Evolutionary conservation across 768 basidiomycete genomes (phyloP), one percentile per base, ranked within the genome.

Genomic region (Xanthoconium stramineum): DNA sequence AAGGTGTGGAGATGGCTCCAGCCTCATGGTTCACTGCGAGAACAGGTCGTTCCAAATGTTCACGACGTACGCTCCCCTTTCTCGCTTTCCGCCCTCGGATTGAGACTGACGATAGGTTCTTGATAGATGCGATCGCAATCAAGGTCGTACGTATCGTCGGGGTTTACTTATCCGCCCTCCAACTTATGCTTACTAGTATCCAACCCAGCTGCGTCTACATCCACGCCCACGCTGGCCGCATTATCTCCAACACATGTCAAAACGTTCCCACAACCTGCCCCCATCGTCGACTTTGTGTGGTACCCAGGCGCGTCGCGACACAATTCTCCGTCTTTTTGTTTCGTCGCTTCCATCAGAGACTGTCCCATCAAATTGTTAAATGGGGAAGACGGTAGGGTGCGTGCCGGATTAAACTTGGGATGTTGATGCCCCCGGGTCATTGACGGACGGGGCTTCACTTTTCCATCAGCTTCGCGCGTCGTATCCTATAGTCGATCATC

Each of bases 401-500:
- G 81, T 66, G 2, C 13, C n/a, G 8, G 24, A 11, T 10, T 32
- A 19, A 10, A 17, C 29, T 9, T 20, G 6, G 39, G 17, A 35
- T 1, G 3, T 8, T 0, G 28, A 11, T 24, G 15, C 3, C 20
- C 15, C 13, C 5, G 15, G 33, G 6, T 13, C 20, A 30, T n/a
- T 44, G n/a, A n/a, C n/a, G n/a, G n/a, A n/a, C n/a, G n/a, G n/a
- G n/a, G n/a, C n/a, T 29, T 32, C 15, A 12, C 6, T 8, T 37
- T 28, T 11, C 28, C 32, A 5, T n/a, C 36, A 97, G 95, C 80
- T 92, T 19, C 83, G 95, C 17, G 96, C 94, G 0, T 94, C 92
- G 1, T 98, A 98, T 69, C 78, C 79, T 39, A 96, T 98, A 38
- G 81, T 98, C 11, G 94, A 98, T 69, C 95, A 98, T 64, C 78